A percentile compares a stretch with the other conserved stretches of the same genome.
Conservation (phyloP, 2,329 filamentous ascomycete species). For the Keithomyces neogunnii region DNA sequence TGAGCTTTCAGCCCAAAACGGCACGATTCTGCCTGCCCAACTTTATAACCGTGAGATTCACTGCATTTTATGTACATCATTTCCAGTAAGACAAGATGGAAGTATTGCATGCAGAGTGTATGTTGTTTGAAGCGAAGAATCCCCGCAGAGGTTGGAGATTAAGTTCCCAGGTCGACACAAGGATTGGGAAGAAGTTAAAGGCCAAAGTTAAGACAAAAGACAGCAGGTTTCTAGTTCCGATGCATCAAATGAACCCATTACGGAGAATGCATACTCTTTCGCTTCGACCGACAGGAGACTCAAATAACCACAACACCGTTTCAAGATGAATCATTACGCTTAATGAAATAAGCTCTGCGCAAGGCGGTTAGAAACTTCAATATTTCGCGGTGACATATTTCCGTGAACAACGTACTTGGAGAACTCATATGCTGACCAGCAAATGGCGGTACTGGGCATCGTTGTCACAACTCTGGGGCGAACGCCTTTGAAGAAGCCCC, state of each 20-base stretch:
- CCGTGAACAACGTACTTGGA: slow-evolving; percentile 49
- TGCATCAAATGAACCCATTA: background rate
- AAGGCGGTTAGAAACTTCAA: background rate
- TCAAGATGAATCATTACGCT: slow-evolving; percentile 35
- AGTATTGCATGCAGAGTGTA: background rate
- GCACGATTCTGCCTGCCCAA: background rate
- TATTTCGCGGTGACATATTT: background rate
- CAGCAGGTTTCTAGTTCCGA: background rate
- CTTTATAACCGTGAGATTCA: background rate
- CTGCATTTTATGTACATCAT: background rate
- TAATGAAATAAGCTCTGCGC: slow-evolving; percentile 51
- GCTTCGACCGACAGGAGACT: background rate
- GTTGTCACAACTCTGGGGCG: slow-evolving; percentile 88
- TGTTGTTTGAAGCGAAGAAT: background rate
- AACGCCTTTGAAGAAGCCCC: slow-evolving; percentile 88
- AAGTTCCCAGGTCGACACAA: background rate
- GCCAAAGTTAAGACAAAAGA: background rate
- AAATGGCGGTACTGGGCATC: slow-evolving; percentile 99
- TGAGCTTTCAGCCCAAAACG: background rate
- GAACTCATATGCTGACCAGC: slow-evolving; percentile 75
- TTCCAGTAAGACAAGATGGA: background rate
- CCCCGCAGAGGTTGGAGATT: background rate
- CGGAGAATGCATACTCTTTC: background rate
- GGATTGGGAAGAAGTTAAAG: background rate
- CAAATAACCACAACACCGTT: slow-evolving; percentile 10